Evolutionary conservation across 129 eudicot species (phyloP), one percentile per base, ranked within the genome.

Genomic region (Centrapalus pauciflorus): DNA sequence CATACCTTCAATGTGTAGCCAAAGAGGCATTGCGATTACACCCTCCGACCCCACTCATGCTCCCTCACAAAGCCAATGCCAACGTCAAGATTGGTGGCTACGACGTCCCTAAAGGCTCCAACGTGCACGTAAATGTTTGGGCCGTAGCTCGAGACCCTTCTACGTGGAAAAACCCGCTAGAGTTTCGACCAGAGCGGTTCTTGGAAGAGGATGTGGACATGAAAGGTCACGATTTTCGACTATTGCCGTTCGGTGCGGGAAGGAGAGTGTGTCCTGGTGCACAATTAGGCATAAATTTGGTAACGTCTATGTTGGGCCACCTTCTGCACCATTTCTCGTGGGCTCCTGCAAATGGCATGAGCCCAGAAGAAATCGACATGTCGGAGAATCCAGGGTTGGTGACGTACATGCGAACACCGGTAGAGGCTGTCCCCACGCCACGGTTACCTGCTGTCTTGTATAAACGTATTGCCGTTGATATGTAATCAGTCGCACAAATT

Each of bases 31-130:
- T 88, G 16, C 48, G 96, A 60, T 32, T 88, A 25, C 96, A 88
- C 83, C 96, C 96, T 13, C 93, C 96, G 7, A 88, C 93, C 72
- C 93, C 96, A 21, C 84, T 88, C 51, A 85, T 88, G 89, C 86
- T 88, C 26, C 92, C 89, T 37, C 96, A 85, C 74, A 74, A 81
- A 1, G 77, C 96, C 66, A 82, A 72, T 11, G 41, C 87, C 48
- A 55, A 78, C 17, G 89, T 88, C 51, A 83, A 88, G 35, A 78
- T 85, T 4, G 93, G 96, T 2, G 96, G 96, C 10, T 88, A 75
- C 55, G 89, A 82, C 79, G 66, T 88, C 61, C 96, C 96, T 1
- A 88, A 85, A 72, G 92, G 89, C 28, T 67, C 96, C 11, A 80
- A 70, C 56, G 79, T 85, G 41, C 84, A 79, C 64, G 89, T 88